Evolutionary conservation across 2,329 filamentous ascomycete genomes (phyloP), one percentile per base, ranked within the genome.

Genomic region (Ceratocystis cacaofunesta): DNA sequence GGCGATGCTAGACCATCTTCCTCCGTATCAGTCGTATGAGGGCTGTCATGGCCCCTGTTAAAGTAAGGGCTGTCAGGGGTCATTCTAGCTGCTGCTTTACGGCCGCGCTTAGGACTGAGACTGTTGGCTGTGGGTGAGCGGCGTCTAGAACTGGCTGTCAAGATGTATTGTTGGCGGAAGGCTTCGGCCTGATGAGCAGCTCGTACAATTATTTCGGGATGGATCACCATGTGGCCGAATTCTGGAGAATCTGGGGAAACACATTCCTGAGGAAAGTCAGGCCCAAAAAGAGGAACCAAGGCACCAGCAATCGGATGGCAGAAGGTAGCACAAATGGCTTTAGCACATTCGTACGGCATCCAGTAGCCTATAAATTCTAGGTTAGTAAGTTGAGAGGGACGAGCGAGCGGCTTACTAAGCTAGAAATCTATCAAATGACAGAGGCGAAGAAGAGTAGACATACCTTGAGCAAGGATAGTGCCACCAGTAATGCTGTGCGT

Each of bases 401-500:
- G 8, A 10, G 32, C 10, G 17, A 6, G 28, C 0, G 22, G 46
- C 25, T 69, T 68, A 68, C 43, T 65, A 62, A 64, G 64, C 48
- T 70, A 65, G 69, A 55, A n/a, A 55, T n/a, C 25, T 55, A 57
- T 69, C 60, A 57, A 3, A 62, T 36, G 32, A 10, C 32, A 36
- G 32, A 36, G 32, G 10, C 32, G 44, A 66, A 61, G 61, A 44
- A 41, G 28, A 61, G 43, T 30, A 48, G 76, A 68, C 76, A 62
- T 78, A 91, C 90, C 92, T 85, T 99, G 94, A 63, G 92, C 92
- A 68, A 85, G 85, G 66, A 97, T 85, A 36, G 91, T 86, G 5
- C 94, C 94, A 30, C 94, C 94, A 0, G 94, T 99, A 73, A 97
- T 95, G 74, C 90, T 96, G 73, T 95, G 88, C 32, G 88, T 90